Evolutionary conservation across 805 yeast species (phyloP), one percentile per base, ranked within the genome.

Genomic region (Barnettozyma sp.): DNA sequence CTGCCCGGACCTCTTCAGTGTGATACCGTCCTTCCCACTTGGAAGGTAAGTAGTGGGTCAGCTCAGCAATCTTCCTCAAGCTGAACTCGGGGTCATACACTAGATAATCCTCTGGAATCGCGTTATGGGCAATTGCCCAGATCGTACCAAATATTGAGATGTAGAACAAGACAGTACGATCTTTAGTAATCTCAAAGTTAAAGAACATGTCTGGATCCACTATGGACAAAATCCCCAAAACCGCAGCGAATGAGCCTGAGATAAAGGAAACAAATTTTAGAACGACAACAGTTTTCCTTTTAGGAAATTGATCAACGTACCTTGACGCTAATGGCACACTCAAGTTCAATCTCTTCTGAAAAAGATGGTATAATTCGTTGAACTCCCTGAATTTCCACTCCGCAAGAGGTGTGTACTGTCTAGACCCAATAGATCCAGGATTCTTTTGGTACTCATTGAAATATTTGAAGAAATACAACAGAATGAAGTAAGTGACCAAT

Each of bases 351-450:
- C 99, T 66, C 47, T 79, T 77, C 38, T 77, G 76, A 59, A 92
- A 92, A 19, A 90, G 68, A 58, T 92, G 98, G 29, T 85, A 85
- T 7, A 92, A 66, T 54, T 92, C 99, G 58, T 92, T 92, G 54
- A 82, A 85, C 51, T 92, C 99, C 38, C 99, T 66, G 50, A 92
- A 71, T 54, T 81, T 85, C 97, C 97, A 92, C 50, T 83, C 88
- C 0, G 97, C 97, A 59, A 74, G 75, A 0, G 97, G 96, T 0
- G 97, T 85, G 54, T 86, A 92, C 48, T 87, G 94, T 31, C 98
- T 66, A 3, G 87, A 69, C 6, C 86, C 81, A 36, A 92, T 67
- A 9, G 86, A 66, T 2, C 87, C 76, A 0, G 98, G 98, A 36
- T 90, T 82, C 28, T 83, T 75, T 54, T 84, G 83, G 56, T 83